These are phyloP conservation scores for Wallacemonas sp. DNA, from an alignment of 208 protist species.

Conservation along the genomic window DNA sequence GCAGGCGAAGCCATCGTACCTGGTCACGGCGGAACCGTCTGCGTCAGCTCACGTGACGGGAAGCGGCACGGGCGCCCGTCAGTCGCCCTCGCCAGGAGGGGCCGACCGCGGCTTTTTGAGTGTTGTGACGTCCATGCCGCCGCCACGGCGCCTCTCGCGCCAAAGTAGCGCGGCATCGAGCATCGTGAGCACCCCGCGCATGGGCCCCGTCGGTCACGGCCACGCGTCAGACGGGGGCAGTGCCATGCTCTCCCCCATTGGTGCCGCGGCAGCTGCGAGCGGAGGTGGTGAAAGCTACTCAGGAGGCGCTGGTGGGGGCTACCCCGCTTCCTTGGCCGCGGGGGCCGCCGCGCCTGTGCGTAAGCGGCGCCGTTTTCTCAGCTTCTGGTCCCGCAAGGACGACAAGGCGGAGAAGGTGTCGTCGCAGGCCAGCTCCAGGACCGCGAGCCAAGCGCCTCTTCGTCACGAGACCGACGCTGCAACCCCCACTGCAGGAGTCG, in stretches of 20 bases:
- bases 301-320: no score
- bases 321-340: background rate
- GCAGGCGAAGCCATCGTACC: constrained; percentile 39
- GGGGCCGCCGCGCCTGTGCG: background rate
- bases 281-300: no score
- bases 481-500: no score
- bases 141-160: background rate
- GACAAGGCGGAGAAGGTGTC: constrained; percentile 1
- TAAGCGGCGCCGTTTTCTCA: constrained; percentile 17
- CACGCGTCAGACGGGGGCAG: background rate
- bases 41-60: constrained; percentile 1
- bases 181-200: constrained; percentile 4
- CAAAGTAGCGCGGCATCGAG: constrained; percentile 7
- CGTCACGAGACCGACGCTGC: background rate
- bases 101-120: background rate
- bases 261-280: no score
- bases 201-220: background rate
- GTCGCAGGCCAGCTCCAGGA: background rate
- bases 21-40: constrained; percentile 31
- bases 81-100: background rate
- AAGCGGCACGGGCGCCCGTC: background rate
- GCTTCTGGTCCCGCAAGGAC: constrained; percentile 24
- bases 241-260: no score
- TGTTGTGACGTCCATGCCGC: background rate
- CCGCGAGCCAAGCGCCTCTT: no score